Conservation (phyloP, 441 rosid genomes). For the Adansonia madagascariensis region DNA sequence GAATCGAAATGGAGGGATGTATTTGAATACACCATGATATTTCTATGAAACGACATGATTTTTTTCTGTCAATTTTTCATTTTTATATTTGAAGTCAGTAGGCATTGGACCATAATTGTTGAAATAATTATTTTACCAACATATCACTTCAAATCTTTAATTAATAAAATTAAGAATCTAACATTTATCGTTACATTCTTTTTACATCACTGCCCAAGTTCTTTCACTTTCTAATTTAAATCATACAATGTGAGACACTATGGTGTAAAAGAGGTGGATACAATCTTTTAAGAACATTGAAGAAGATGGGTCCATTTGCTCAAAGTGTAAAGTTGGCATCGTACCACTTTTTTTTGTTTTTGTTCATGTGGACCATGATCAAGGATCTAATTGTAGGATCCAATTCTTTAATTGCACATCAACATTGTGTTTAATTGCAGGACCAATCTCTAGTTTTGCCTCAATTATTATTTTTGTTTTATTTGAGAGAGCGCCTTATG, state of each 20-base stretch:
- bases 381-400: neutral
- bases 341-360: neutral
- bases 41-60: conserved; percentile 20
- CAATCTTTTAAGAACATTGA: neutral
- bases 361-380: conserved; percentile 32
- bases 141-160: too few species aligned
- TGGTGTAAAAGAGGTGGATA: neutral
- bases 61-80: neutral
- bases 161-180: too few species aligned
- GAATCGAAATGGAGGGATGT: neutral
- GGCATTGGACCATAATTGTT: too few species aligned
- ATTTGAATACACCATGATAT: conserved; percentile 6
- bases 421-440: neutral
- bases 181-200: neutral
- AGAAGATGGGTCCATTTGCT: conserved; percentile 7
- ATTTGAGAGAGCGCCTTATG: neutral
- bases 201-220: conserved; percentile 21
- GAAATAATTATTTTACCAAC: too few species aligned
- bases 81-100: neutral
- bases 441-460: neutral
- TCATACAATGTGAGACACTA: neutral
- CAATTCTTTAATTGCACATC: conserved; percentile 16
- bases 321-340: conserved; percentile 34
- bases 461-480: neutral
- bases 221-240: conserved; percentile 25